Percentiles rank a stretch among this genome's conserved stretches.
Evolutionary conservation across 805 yeast species (phyloP).

Genomic region (Zygosaccharomyces kombuchaensis): DNA sequence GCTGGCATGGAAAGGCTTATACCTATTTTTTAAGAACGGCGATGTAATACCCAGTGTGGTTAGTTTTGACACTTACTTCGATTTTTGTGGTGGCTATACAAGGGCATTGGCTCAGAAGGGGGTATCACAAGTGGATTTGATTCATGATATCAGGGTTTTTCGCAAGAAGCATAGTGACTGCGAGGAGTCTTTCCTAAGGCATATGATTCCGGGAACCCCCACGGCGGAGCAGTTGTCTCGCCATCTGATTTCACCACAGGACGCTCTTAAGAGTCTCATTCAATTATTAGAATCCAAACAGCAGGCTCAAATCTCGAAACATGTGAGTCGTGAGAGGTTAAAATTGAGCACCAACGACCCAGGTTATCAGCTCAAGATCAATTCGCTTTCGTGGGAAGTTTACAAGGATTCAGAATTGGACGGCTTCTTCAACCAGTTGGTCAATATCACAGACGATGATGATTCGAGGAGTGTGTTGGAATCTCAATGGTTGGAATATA

Average conservation of each 20-base stretch:
- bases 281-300: slow-evolving; percentile 41
- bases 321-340: slow-evolving; percentile 45
- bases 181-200: slow-evolving; percentile 45
- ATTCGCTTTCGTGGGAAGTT: slow-evolving; percentile 43
- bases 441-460: slow-evolving; percentile 62
- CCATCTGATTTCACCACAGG: slow-evolving; percentile 44
- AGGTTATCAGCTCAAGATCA: slow-evolving; percentile 37
- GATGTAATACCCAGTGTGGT: slow-evolving; percentile 35
- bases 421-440: slow-evolving; percentile 47
- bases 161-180: slow-evolving; percentile 38
- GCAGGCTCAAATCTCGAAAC: slow-evolving; percentile 37
- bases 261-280: slow-evolving; percentile 43
- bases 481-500: slow-evolving; percentile 53
- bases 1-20: slow-evolving; percentile 79
- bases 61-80: slow-evolving; percentile 41
- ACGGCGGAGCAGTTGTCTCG: slow-evolving; percentile 51
- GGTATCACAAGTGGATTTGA: slow-evolving; percentile 45
- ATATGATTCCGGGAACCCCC: slow-evolving; percentile 52
- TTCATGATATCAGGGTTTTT: slow-evolving; percentile 45
- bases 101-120: slow-evolving; percentile 41
- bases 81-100: slow-evolving; percentile 43
- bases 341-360: slow-evolving; percentile 43
- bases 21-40: slow-evolving; percentile 39
- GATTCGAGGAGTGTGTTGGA: slow-evolving; percentile 54
- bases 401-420: slow-evolving; percentile 51